These are phyloP conservation scores for Extremus antarcticus DNA, from an alignment of 495 filamentous ascomycete species.

Conservation along the genomic window DNA sequence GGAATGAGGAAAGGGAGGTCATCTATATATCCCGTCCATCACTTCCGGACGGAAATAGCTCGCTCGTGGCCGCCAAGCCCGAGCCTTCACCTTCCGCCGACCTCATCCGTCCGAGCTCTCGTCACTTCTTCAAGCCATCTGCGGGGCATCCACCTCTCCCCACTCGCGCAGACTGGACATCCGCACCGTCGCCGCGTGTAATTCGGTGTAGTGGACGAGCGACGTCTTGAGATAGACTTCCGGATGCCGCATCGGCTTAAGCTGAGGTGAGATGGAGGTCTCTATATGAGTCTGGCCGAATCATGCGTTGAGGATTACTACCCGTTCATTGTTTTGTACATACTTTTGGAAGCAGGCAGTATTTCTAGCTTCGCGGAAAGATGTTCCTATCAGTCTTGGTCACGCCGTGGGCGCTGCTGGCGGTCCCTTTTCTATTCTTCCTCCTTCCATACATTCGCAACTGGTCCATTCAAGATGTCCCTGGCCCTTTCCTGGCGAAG, in stretches of 20 bases:
- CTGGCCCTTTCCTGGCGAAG: constrained; percentile 55
- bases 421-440: constrained; percentile 49
- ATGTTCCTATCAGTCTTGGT: constrained; percentile 41
- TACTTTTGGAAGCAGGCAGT: not conserved
- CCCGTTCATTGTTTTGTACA: not conserved
- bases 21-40: not conserved
- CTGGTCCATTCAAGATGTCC: constrained; percentile 51
- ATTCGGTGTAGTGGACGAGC: not conserved
- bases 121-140: not conserved
- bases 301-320: not conserved
- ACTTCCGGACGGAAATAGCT: not conserved
- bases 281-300: not conserved
- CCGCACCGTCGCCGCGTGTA: not conserved
- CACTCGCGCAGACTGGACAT: not conserved
- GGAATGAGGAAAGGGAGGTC: too few species aligned
- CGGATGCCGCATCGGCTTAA: not conserved
- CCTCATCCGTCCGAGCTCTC: not conserved
- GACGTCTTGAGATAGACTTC: not conserved
- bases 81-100: not conserved
- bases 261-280: not conserved
- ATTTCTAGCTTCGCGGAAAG: not conserved
- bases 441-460: constrained; percentile 60
- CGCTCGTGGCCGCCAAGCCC: not conserved
- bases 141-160: not conserved
- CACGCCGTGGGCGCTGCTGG: constrained; percentile 47